Evolutionary conservation across 2,329 filamentous ascomycete genomes (phyloP).

Genomic region (Penicillium hordei): DNA sequence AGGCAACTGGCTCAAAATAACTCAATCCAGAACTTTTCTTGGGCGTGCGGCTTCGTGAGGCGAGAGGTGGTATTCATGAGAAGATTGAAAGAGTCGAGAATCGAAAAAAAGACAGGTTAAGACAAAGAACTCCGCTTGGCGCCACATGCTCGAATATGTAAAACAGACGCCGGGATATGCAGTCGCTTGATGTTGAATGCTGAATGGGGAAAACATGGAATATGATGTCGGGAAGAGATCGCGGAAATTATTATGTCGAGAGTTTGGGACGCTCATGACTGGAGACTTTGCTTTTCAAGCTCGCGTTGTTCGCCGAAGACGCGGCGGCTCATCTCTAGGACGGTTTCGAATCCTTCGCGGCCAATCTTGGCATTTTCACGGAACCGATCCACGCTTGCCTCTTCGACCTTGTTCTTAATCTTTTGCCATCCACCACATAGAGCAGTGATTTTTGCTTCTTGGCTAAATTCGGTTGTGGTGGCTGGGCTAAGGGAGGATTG

Average conservation of each 20-base stretch:
- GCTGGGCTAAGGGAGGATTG: slow-evolving; percentile 55
- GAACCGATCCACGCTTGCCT: slow-evolving; percentile 84
- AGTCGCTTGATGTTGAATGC: slow-evolving; percentile 30
- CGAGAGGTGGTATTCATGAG: slow-evolving; percentile 12
- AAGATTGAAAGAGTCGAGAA: slow-evolving; percentile 7
- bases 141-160: slow-evolving; percentile 25
- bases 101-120: slow-evolving; percentile 1
- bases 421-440: slow-evolving; percentile 96
- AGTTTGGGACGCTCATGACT: slow-evolving; percentile 19
- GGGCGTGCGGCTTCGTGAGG: slow-evolving; percentile 8
- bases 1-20: slow-evolving; percentile 12
- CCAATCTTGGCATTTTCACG: slow-evolving; percentile 88
- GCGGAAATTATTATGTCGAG: slow-evolving; percentile 1
- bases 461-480: slow-evolving; percentile 74
- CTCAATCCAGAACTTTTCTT: slow-evolving; percentile 12
- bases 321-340: slow-evolving; percentile 86
- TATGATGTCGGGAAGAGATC: not conserved
- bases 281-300: slow-evolving; percentile 50
- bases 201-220: slow-evolving; percentile 9
- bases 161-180: slow-evolving; percentile 32
- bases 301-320: slow-evolving; percentile 89
- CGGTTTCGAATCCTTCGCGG: slow-evolving; percentile 90
- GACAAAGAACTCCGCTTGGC: slow-evolving; percentile 26
- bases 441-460: slow-evolving; percentile 90
- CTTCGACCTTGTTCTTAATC: slow-evolving; percentile 94